A percentile compares a stretch with the other conserved stretches of the same genome.
Evolutionary conservation across 768 basidiomycete genomes (phyloP).

Genomic region (Suillus ampliporus): DNA sequence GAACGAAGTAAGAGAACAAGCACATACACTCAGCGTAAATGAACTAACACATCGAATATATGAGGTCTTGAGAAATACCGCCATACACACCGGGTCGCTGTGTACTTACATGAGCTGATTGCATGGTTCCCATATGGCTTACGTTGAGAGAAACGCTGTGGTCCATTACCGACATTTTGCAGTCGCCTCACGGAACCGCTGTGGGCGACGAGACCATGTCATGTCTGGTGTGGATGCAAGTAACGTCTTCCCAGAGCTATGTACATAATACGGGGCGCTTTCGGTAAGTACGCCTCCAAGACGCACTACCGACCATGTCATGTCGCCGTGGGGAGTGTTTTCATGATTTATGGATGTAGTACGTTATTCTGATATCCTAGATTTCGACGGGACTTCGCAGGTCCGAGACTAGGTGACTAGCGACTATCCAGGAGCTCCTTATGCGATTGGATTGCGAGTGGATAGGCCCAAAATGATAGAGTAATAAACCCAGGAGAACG

Average conservation of each 20-base stretch:
- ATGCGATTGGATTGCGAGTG: neutral
- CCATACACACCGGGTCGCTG: neutral
- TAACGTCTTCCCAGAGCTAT: neutral
- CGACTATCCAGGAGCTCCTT: neutral
- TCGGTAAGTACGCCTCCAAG: neutral
- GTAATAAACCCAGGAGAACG: neutral
- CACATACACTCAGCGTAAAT: neutral
- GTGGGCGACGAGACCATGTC: neutral
- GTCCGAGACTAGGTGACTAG: neutral
- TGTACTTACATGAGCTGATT: neutral
- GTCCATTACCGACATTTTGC: neutral
- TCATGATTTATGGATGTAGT: neutral
- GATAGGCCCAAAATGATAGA: neutral
- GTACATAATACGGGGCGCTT: neutral
- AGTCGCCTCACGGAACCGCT: neutral
- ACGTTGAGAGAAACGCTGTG: neutral
- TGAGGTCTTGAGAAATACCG: neutral
- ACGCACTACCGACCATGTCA: neutral
- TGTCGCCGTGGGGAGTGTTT: no score
- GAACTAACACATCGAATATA: neutral
- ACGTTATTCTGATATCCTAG: neutral
- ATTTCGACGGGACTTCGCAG: neutral
- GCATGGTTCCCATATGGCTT: neutral
- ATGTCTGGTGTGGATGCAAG: neutral
- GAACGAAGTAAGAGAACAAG: slow-evolving; percentile 1